Conservation (phyloP, 805 yeast species). For the Ogataea sp. region DNA sequence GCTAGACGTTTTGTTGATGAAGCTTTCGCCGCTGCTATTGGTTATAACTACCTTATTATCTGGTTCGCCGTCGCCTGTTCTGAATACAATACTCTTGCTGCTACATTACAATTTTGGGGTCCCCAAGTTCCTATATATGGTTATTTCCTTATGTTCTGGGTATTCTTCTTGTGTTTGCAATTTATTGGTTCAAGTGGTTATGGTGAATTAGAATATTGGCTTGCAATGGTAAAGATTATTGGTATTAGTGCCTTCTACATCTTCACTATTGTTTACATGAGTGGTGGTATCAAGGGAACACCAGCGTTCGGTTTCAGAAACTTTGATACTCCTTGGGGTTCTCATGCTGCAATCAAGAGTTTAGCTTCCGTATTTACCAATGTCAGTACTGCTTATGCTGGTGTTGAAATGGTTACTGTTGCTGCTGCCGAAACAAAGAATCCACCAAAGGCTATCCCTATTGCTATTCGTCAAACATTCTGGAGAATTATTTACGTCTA, state of each 20-base stretch:
- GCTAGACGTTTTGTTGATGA: slow-evolving; percentile 33
- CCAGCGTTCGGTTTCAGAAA: slow-evolving; percentile 41
- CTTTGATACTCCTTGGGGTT: slow-evolving; percentile 47
- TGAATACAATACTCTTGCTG: slow-evolving; percentile 43
- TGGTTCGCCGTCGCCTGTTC: slow-evolving; percentile 45
- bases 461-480: slow-evolving; percentile 46
- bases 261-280: slow-evolving; percentile 26
- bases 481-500: slow-evolving; percentile 46
- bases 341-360: slow-evolving; percentile 38
- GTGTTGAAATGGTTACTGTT: slow-evolving; percentile 47
- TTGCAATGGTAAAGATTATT: slow-evolving; percentile 38
- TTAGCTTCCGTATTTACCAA: slow-evolving; percentile 49
- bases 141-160: slow-evolving; percentile 43
- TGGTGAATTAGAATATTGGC: slow-evolving; percentile 48
- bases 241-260: slow-evolving; percentile 30
- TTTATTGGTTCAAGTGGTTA: slow-evolving; percentile 41
- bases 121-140: slow-evolving; percentile 46
- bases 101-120: slow-evolving; percentile 41
- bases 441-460: slow-evolving; percentile 44
- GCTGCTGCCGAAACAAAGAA: slow-evolving; percentile 50
- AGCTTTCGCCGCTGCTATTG: slow-evolving; percentile 44
- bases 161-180: slow-evolving; percentile 38
- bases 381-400: slow-evolving; percentile 51
- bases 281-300: slow-evolving; percentile 24
- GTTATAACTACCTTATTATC: slow-evolving; percentile 41